Evolutionary conservation across 192 early-diverging fungal species (phyloP).

Genomic region (Geranomyces michiganensis): DNA sequence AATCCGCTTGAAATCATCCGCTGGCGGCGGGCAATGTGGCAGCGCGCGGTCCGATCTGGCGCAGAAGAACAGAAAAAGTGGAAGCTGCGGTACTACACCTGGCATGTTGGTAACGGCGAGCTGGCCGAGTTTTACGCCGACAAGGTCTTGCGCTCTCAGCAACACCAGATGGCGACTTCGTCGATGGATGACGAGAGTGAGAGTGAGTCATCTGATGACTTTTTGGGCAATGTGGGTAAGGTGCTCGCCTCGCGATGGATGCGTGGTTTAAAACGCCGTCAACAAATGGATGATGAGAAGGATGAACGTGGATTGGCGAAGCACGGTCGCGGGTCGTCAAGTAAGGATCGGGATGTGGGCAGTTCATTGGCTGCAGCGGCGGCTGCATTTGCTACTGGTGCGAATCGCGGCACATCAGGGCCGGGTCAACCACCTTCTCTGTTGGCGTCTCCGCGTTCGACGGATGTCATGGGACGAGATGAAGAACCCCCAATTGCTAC

Average conservation of each 20-base stretch:
- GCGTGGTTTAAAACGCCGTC: background rate
- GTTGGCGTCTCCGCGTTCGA: no score
- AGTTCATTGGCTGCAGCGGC: no score
- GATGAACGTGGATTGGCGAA: background rate
- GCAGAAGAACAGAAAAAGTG: conserved; percentile 37
- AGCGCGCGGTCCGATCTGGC: conserved; percentile 21
- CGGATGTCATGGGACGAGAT: no score
- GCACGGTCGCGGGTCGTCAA: no score
- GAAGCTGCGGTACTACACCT: conserved; percentile 34
- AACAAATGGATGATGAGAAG: background rate
- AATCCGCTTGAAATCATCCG: conserved; percentile 33
- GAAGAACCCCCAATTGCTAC: background rate
- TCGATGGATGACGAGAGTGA: background rate
- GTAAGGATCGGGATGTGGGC: no score
- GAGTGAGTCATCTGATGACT: conserved; percentile 1
- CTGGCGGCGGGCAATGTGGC: conserved; percentile 33
- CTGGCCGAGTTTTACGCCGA: conserved; percentile 26
- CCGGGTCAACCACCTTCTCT: no score
- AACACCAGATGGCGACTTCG: background rate
- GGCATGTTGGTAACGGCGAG: conserved; percentile 35
- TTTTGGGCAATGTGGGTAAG: background rate
- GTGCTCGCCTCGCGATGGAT: background rate
- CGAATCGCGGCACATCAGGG: no score
- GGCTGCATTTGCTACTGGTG: no score
- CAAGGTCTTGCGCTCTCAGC: background rate